Base-by-base conservation (phyloP, 2,329 filamentous ascomycete genomes). In the Apiospora sp. region DNA sequence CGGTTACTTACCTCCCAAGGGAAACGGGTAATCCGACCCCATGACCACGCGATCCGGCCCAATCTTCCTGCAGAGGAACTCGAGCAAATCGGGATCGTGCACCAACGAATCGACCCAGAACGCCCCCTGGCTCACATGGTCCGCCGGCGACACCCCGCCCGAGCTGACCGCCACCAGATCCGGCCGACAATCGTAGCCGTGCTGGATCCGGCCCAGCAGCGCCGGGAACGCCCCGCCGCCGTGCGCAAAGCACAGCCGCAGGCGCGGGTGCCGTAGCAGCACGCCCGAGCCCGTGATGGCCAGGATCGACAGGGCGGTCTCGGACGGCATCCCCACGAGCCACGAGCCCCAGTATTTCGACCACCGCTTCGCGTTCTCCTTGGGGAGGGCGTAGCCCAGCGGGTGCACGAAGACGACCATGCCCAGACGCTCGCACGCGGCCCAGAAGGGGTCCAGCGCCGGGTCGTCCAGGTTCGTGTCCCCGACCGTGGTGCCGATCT, bases 11-110 rank as follows among this genome's bases (percentile, higher is more conserved):
- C 74, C 79, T 5, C 81, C 81, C 1, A 82, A 72, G 6, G 81
- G 81, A 72, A 82, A 82, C 0, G 80, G 81, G 54, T 82, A 82
- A 71, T 82, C 81, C 69, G 80, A 82, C 0, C 81, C 81, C 75
- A 82, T 73, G 4, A 82, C 75, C 19, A 82, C 76, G 3, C 80
- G 77, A 1, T 76, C 74, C 0, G 79, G 70, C 1, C 79, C 79
- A 19, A 82, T 77, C 73, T 82, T 82, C 71, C 77, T 78, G 37
- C 80, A 75, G 19, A 82, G 73, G 41, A 77, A 82, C 58, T 81
- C 80, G 37, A 82, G 72, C 69, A 82, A 71, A 73, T 82, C 81
- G 10, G 80, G 77, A 67, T 82, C 80, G 69, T 82, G 80, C 41
- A 81, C 77, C 61, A 82, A 70, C 22, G 79, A 81, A 69, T 82